Percentiles rank a stretch among this genome's conserved stretches.
Evolutionary conservation across 768 basidiomycete species (phyloP).

Genomic region (Boletus vinaceobasis): DNA sequence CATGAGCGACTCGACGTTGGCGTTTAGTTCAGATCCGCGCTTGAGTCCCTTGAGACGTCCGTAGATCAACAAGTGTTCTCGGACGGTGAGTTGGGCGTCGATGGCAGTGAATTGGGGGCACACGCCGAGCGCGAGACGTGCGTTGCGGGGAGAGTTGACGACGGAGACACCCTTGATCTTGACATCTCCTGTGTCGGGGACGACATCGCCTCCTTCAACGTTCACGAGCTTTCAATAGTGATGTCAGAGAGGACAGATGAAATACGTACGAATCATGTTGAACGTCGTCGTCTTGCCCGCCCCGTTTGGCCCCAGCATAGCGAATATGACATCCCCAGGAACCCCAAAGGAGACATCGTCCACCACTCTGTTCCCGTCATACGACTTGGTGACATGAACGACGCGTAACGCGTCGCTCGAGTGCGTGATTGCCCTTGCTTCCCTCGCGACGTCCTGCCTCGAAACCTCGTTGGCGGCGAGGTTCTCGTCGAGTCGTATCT

Average conservation of each 20-base stretch:
- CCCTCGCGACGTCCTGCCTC: conserved; percentile 52
- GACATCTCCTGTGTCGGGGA: conserved; percentile 68
- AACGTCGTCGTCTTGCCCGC: conserved; percentile 83
- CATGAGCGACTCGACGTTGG: conserved; percentile 57
- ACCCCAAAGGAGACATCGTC: conserved; percentile 74
- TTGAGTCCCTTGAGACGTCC: conserved; percentile 69
- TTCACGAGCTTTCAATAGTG: background rate
- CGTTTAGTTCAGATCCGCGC: conserved; percentile 45
- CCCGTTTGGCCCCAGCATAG: conserved; percentile 76
- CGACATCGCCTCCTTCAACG: conserved; percentile 58
- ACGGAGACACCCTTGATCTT: conserved; percentile 65
- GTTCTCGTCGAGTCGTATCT: conserved; percentile 9
- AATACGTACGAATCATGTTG: conserved; percentile 67
- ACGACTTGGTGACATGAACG: conserved; percentile 60
- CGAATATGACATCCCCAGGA: conserved; percentile 59
- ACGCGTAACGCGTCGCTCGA: conserved; percentile 62
- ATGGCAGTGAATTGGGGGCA: conserved; percentile 86
- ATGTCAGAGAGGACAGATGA: background rate
- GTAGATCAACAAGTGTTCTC: conserved; percentile 71
- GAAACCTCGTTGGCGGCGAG: conserved; percentile 14
- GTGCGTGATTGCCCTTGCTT: conserved; percentile 44
- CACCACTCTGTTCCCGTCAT: conserved; percentile 54
- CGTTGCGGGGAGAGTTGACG: conserved; percentile 56
- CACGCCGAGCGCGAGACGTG: conserved; percentile 70
- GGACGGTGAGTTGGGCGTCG: conserved; percentile 71